Percentiles rank a stretch among this genome's conserved stretches.
phyloP scores from a whole-genome alignment of 345 rosid genomes.

The Syzygium grande region DNA sequence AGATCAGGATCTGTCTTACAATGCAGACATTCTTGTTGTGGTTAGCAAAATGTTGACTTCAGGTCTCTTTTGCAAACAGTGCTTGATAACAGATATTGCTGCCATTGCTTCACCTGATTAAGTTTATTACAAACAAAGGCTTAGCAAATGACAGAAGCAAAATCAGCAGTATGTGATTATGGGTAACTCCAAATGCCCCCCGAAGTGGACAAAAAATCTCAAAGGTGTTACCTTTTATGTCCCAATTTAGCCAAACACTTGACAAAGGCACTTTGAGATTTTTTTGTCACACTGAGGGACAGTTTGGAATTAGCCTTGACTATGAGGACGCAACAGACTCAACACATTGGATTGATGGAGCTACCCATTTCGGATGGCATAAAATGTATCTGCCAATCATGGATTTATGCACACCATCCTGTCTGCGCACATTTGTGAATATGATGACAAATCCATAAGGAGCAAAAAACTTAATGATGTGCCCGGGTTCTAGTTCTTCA shows the following conservation, averaged over 20 bases:
- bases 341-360: background rate
- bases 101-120: conserved; percentile 90
- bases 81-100: conserved; percentile 70
- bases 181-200: background rate
- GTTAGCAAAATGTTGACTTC: conserved; percentile 70
- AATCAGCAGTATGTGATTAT: background rate
- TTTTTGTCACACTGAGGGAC: background rate
- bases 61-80: conserved; percentile 39
- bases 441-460: background rate
- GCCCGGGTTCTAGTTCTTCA: background rate
- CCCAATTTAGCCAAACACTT: background rate
- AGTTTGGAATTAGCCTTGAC: background rate
- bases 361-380: background rate
- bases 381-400: background rate
- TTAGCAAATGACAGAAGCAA: background rate
- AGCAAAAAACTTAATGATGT: background rate
- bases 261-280: background rate
- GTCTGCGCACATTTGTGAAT: background rate
- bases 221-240: background rate
- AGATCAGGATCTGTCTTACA: conserved; percentile 27
- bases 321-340: background rate
- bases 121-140: background rate
- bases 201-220: background rate
- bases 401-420: background rate
- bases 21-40: conserved; percentile 62